Percentiles rank a stretch among this genome's conserved stretches.
Evolutionary conservation across 352 stramenopile genomes (phyloP).

Genomic region (Globisporangium carolinianum): DNA sequence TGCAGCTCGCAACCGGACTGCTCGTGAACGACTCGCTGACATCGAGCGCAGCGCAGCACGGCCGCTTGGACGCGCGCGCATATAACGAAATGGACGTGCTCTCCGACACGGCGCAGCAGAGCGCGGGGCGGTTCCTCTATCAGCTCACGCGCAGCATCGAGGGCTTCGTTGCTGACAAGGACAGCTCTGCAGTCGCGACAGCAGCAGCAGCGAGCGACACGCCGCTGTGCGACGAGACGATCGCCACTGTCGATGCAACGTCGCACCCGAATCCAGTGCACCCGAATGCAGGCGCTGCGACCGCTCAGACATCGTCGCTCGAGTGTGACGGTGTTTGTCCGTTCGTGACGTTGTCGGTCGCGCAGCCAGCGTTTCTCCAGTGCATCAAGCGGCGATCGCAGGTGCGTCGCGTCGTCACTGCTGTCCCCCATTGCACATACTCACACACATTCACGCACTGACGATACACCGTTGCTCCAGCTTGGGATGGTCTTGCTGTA

Average conservation of each 20-base stretch:
- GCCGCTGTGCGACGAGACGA: conserved; percentile 31
- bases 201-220: conserved; percentile 17
- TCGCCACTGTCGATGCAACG: background rate
- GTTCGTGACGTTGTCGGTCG: conserved; percentile 8
- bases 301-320: background rate
- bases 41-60: background rate
- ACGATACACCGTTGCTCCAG: conserved; percentile 17
- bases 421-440: background rate
- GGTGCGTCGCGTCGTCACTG: conserved; percentile 19
- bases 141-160: conserved; percentile 41
- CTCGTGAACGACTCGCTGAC: conserved; percentile 39
- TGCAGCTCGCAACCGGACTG: conserved; percentile 59
- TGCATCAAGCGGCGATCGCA: conserved; percentile 67
- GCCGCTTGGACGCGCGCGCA: conserved; percentile 24
- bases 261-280: conserved; percentile 8
- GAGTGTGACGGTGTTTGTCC: conserved; percentile 3
- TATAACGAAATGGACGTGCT: conserved; percentile 62
- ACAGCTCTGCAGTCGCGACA: conserved; percentile 8
- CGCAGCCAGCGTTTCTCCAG: conserved; percentile 20
- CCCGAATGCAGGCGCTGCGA: background rate
- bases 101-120: conserved; percentile 28
- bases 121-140: conserved; percentile 37
- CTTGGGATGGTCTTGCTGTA: conserved; percentile 64
- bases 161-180: conserved; percentile 40
- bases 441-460: background rate